Conservation (phyloP, 2,329 filamentous ascomycete species). For the Pseudogymnoascus sp. region DNA sequence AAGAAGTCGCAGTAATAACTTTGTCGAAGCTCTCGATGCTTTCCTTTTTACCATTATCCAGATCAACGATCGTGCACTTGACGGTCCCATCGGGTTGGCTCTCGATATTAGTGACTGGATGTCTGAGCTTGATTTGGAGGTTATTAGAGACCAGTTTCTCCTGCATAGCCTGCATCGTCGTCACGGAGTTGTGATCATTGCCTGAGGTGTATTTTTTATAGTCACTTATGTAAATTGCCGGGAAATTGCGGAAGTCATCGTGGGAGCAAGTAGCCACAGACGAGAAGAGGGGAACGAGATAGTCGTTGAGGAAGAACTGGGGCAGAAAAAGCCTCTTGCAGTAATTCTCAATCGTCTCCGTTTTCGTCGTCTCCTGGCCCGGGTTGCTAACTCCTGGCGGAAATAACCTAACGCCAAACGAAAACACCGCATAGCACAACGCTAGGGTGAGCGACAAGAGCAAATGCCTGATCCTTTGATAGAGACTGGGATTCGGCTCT, state of each 20-base stretch:
- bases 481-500: background rate
- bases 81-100: background rate
- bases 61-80: background rate
- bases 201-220: background rate
- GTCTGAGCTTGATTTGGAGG: background rate
- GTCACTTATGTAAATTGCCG: background rate
- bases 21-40: background rate
- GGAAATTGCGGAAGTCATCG: background rate
- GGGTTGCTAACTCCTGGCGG: background rate
- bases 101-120: background rate
- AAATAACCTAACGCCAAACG: background rate
- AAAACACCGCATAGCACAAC: background rate
- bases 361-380: background rate
- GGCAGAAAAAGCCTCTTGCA: background rate
- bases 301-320: background rate
- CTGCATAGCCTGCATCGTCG: constrained; percentile 3
- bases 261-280: background rate
- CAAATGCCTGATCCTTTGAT: background rate
- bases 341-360: background rate
- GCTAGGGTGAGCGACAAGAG: background rate
- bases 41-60: background rate
- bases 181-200: background rate
- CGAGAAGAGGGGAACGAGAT: background rate
- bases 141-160: background rate
- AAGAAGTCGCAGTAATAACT: background rate